Evolutionary conservation across 2,329 filamentous ascomycete species (phyloP).

Genomic region (Reticulascus tulasneorum): DNA sequence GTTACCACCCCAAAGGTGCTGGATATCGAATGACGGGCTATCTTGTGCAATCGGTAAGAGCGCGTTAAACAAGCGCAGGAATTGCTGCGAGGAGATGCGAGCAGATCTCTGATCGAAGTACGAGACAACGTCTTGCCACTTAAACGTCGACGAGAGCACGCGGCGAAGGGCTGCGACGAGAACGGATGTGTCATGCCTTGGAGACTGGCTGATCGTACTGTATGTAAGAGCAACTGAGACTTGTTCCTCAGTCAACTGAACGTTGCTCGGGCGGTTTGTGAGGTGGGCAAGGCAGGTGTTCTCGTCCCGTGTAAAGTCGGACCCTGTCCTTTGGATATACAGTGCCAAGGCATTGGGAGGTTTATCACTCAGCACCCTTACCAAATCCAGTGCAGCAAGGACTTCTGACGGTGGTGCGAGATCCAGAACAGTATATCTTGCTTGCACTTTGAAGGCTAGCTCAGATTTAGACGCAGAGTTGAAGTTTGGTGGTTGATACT

Average conservation of each 20-base stretch:
- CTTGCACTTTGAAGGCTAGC: slow-evolving; percentile 60
- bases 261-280: slow-evolving; percentile 45
- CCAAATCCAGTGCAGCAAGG: slow-evolving; percentile 65
- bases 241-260: slow-evolving; percentile 75
- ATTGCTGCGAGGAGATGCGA: slow-evolving; percentile 73
- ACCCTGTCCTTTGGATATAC: slow-evolving; percentile 70
- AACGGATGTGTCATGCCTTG: slow-evolving; percentile 46
- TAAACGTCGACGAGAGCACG: slow-evolving; percentile 60
- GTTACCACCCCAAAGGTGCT: slow-evolving; percentile 82
- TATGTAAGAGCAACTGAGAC: slow-evolving; percentile 76
- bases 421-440: slow-evolving; percentile 64
- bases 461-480: slow-evolving; percentile 71
- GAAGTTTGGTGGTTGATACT: slow-evolving; percentile 83
- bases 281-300: slow-evolving; percentile 59
- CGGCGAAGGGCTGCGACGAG: slow-evolving; percentile 61
- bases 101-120: slow-evolving; percentile 78
- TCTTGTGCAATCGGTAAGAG: slow-evolving; percentile 67
- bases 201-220: slow-evolving; percentile 54
- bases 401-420: slow-evolving; percentile 63
- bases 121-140: slow-evolving; percentile 68
- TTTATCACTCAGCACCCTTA: slow-evolving; percentile 59
- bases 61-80: slow-evolving; percentile 75
- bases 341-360: slow-evolving; percentile 55
- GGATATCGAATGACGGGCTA: slow-evolving; percentile 70
- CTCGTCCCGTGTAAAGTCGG: slow-evolving; percentile 69